phyloP scores from a whole-genome alignment of 306 rosid genomes.

The Corylus heterophylla region DNA sequence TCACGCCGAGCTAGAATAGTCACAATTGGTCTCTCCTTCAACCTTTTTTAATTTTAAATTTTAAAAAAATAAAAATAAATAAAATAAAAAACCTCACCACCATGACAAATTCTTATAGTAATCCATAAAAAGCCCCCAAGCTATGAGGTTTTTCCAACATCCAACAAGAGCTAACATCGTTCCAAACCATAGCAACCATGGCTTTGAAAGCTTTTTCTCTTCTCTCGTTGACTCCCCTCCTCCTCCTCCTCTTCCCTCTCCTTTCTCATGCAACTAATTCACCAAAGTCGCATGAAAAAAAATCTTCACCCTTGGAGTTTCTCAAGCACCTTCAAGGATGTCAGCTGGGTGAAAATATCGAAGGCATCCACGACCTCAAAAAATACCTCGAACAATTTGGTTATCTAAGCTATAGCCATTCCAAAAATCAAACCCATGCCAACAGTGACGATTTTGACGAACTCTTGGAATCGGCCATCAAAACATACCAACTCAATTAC shows the following conservation, averaged over 20 bases:
- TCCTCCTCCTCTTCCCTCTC: not conserved
- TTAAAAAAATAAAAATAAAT: too few species aligned
- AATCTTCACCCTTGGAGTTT: not conserved
- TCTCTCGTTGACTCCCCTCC: not conserved
- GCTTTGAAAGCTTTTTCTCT: not conserved
- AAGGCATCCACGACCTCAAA: not conserved
- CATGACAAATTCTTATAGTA: too few species aligned
- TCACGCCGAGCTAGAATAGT: too few species aligned
- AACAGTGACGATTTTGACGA: not conserved
- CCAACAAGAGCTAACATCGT: not conserved
- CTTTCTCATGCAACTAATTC: not conserved
- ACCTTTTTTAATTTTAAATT: too few species aligned
- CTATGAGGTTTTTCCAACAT: not conserved
- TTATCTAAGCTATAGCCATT: not conserved
- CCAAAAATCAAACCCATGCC: not conserved
- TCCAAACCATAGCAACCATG: not conserved
- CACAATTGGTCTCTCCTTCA: too few species aligned
- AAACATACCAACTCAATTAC: not conserved
- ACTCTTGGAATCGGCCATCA: not conserved
- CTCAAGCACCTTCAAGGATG: not conserved
- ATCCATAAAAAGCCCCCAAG: not conserved
- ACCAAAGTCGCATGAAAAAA: not conserved
- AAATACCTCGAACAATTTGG: not conserved
- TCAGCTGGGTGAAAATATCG: not conserved
- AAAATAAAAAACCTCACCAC: too few species aligned